Conservation (phyloP, 768 basidiomycete species). For the Phanerochaete carnosa region DNA sequence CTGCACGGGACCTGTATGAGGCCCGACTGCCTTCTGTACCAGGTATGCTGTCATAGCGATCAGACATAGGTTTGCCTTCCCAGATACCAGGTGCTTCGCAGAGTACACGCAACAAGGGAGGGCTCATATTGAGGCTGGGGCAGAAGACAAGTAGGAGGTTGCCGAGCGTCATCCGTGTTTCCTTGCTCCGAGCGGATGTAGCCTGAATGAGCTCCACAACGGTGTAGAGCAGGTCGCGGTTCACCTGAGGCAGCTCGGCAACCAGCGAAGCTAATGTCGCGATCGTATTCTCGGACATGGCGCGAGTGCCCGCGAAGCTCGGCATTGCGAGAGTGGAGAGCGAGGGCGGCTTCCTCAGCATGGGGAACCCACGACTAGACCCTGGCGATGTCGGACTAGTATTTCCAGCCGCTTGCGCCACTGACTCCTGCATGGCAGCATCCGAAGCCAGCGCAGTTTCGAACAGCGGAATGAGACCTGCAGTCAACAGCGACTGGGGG, state of each 20-base stretch:
- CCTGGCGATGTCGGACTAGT: neutral
- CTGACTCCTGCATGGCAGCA: conserved; percentile 18
- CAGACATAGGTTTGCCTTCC: conserved; percentile 27
- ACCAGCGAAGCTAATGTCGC: conserved; percentile 62
- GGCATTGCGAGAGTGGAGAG: conserved; percentile 78
- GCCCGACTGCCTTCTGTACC: neutral
- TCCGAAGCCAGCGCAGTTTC: conserved; percentile 65
- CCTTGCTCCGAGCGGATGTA: conserved; percentile 61
- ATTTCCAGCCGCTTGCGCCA: conserved; percentile 9
- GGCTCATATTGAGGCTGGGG: conserved; percentile 80
- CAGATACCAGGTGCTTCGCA: conserved; percentile 73
- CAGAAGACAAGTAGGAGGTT: conserved; percentile 88
- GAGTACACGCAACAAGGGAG: conserved; percentile 64
- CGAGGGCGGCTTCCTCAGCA: conserved; percentile 73
- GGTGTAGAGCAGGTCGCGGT: conserved; percentile 80
- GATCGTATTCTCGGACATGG: conserved; percentile 57
- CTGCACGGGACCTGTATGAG: neutral
- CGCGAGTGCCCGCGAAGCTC: conserved; percentile 54
- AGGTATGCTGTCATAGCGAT: neutral
- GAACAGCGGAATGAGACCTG: conserved; percentile 66
- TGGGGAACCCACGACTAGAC: conserved; percentile 7
- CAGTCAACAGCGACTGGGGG: conserved; percentile 82
- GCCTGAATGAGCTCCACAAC: conserved; percentile 76
- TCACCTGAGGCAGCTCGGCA: conserved; percentile 68
- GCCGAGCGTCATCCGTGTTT: conserved; percentile 91